phyloP scores from a whole-genome alignment of 306 rosid genomes.

The Inga oerstediana region DNA sequence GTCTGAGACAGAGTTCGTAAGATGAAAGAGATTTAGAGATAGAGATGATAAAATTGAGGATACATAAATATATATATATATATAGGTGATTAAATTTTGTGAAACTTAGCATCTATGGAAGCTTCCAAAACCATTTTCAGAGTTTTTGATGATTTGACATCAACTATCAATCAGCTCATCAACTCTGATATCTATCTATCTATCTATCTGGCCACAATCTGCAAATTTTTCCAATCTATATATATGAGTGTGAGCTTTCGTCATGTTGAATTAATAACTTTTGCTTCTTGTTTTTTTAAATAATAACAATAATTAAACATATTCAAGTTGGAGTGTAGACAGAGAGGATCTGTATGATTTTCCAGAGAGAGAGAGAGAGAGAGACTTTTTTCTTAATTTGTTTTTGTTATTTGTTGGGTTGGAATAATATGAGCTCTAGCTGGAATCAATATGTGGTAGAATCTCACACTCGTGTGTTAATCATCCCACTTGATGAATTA shows the following conservation, averaged over 20 bases:
- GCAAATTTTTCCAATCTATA: background rate
- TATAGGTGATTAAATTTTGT: slow-evolving; percentile 35
- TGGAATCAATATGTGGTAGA: slow-evolving; percentile 28
- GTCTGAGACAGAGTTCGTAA: background rate
- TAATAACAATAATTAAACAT: background rate
- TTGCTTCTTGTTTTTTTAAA: background rate
- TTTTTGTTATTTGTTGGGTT: background rate
- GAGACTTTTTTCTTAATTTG: background rate
- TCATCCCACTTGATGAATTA: slow-evolving; percentile 15
- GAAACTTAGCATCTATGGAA: slow-evolving; percentile 40
- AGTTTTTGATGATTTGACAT: background rate
- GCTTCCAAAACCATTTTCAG: slow-evolving; percentile 49
- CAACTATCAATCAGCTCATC: background rate
- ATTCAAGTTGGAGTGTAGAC: slow-evolving; percentile 10
- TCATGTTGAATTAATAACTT: background rate
- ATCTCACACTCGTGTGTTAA: slow-evolving; percentile 37
- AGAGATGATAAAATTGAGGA: slow-evolving; percentile 24
- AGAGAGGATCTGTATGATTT: slow-evolving; percentile 1
- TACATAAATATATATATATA: too few species aligned
- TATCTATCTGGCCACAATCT: background rate
- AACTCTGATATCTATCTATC: background rate
- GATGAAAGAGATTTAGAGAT: background rate
- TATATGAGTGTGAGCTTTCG: background rate
- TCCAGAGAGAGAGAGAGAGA: too few species aligned
- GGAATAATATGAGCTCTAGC: slow-evolving; percentile 2